Conservation (phyloP, 345 rosid genomes). For the Geranium rotundifolium region DNA sequence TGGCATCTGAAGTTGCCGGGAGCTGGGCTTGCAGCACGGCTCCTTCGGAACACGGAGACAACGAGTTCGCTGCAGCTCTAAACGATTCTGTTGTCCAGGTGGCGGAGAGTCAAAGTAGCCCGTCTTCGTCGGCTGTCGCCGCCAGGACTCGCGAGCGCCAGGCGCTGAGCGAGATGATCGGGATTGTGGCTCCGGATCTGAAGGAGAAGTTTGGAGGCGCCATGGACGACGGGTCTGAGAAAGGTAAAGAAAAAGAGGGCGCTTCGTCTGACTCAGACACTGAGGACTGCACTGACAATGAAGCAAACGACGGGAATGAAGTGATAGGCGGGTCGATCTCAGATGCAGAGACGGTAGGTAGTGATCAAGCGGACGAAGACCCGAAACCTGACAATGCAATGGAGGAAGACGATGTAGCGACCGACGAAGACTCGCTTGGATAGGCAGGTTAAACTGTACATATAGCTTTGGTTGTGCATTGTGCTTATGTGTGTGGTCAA, state of each 20-base stretch:
- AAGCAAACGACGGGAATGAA: conserved; percentile 11
- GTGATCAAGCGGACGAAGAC: conserved; percentile 22
- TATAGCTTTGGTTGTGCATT: no score
- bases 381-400: conserved; percentile 22
- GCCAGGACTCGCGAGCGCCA: conserved; percentile 24
- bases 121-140: conserved; percentile 29
- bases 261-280: conserved; percentile 46
- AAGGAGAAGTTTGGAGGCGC: conserved; percentile 37
- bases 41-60: conserved; percentile 70
- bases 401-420: conserved; percentile 53
- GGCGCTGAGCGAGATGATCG: conserved; percentile 50
- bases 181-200: conserved; percentile 51
- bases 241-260: conserved; percentile 20
- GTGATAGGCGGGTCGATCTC: conserved; percentile 15
- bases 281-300: conserved; percentile 33
- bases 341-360: conserved; percentile 37
- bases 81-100: conserved; percentile 34
- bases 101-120: conserved; percentile 51
- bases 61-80: conserved; percentile 32
- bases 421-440: conserved; percentile 25
- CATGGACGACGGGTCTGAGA: conserved; percentile 18
- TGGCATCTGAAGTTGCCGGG: conserved; percentile 78
- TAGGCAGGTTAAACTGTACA: conserved; percentile 7
- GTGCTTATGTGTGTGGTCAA: no score
- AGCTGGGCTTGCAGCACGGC: conserved; percentile 85